A percentile compares a stretch with the other conserved stretches of the same genome.
phyloP scores from a whole-genome alignment of 208 protist genomes.

The Acanthamoeba triangularis region DNA sequence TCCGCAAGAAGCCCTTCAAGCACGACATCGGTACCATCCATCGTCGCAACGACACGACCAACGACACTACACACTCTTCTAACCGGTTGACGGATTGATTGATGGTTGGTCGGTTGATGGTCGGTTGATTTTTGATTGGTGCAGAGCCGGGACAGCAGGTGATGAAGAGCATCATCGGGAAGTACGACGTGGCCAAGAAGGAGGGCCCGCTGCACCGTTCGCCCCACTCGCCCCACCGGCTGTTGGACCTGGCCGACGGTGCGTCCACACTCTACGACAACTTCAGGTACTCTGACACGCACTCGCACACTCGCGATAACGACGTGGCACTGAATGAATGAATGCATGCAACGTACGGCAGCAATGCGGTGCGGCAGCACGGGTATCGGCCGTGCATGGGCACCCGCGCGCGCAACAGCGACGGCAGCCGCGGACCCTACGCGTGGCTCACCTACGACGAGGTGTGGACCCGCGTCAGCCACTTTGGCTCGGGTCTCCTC shows the following conservation, averaged over 20 bases:
- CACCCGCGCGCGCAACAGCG: conserved; percentile 41
- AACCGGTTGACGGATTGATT: too few relatives aligned
- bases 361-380: conserved; percentile 47
- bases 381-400: conserved; percentile 58
- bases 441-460: conserved; percentile 72
- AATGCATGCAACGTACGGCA: neutral
- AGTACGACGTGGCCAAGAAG: conserved; percentile 6
- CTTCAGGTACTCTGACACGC: neutral
- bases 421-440: conserved; percentile 56
- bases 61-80: neutral
- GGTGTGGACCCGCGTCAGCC: conserved; percentile 38
- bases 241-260: conserved; percentile 3
- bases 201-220: conserved; percentile 68
- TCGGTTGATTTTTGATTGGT: neutral
- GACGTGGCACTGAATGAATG: neutral
- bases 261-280: conserved; percentile 62
- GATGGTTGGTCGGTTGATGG: too few relatives aligned
- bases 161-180: conserved; percentile 51
- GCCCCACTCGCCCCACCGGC: conserved; percentile 39
- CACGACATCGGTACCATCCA: neutral
- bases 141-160: conserved; percentile 38
- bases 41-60: neutral
- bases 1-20: conserved; percentile 17
- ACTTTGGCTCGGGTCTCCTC: conserved; percentile 54
- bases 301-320: neutral